Evolutionary conservation across 2,329 filamentous ascomycete species (phyloP).

Genomic region (Cercospora sp.): DNA sequence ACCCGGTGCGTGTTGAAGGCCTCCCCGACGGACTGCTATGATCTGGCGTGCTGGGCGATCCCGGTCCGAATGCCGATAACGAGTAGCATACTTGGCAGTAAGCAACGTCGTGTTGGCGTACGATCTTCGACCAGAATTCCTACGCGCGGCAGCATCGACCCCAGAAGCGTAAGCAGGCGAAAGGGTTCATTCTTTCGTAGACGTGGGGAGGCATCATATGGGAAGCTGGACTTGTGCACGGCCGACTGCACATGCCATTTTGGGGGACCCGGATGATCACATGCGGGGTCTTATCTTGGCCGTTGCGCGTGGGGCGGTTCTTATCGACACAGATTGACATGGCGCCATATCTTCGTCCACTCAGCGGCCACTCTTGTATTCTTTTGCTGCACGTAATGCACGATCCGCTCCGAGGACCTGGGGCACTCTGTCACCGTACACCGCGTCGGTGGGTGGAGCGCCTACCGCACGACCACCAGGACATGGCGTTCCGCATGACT

Average conservation of each 20-base stretch:
- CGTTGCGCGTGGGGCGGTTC: background rate
- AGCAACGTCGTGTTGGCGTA: background rate
- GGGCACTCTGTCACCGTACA: slow-evolving; percentile 14
- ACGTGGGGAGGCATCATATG: background rate
- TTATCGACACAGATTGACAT: slow-evolving; percentile 11
- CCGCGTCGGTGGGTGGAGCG: background rate
- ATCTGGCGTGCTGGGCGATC: background rate
- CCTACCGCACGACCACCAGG: background rate
- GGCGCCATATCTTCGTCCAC: slow-evolving; percentile 12
- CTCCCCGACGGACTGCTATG: background rate
- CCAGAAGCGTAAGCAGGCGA: background rate
- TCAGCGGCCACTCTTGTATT: slow-evolving; percentile 3
- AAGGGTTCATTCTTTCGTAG: background rate
- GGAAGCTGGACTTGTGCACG: background rate
- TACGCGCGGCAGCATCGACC: background rate
- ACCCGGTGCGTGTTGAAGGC: background rate
- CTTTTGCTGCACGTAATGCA: slow-evolving; percentile 14
- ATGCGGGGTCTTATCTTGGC: slow-evolving; percentile 7
- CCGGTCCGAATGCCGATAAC: background rate
- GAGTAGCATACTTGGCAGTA: background rate
- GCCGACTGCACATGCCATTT: slow-evolving; percentile 6
- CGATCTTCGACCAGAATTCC: background rate
- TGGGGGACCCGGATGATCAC: background rate
- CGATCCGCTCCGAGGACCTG: slow-evolving; percentile 14
- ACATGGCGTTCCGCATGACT: slow-evolving; percentile 13